phyloP scores from a whole-genome alignment of 306 rosid species.

The Fragaria vesca region DNA sequence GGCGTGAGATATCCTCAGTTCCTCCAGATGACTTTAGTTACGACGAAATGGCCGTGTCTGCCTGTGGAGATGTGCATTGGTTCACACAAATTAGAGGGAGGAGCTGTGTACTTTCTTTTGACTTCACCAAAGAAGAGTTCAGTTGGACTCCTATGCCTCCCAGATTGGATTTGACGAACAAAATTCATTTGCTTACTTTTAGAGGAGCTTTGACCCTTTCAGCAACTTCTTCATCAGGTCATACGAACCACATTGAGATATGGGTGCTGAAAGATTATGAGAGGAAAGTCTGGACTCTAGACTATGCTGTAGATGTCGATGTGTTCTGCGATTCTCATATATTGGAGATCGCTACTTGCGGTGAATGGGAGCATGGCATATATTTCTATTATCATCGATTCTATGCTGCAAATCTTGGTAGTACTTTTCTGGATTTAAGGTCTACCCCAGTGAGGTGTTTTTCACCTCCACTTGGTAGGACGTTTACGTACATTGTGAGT shows the following conservation, averaged over 20 bases:
- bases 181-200: background rate
- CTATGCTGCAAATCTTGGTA: background rate
- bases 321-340: background rate
- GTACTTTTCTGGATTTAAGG: background rate
- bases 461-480: background rate
- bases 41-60: background rate
- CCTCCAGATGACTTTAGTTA: background rate
- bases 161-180: background rate
- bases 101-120: background rate
- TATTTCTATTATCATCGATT: background rate
- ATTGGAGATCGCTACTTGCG: background rate
- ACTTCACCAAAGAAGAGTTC: background rate
- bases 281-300: background rate
- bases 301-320: background rate
- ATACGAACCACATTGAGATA: background rate
- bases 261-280: background rate
- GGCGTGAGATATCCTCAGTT: conserved; percentile 3
- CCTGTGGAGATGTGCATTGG: background rate
- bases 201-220: background rate
- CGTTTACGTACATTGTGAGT: background rate
- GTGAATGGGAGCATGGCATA: background rate
- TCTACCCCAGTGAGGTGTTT: background rate
- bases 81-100: background rate
- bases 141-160: background rate
- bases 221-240: background rate